Base-by-base conservation (phyloP, 371 early-diverging fungal genomes). In the Chytridium lagenaria region DNA sequence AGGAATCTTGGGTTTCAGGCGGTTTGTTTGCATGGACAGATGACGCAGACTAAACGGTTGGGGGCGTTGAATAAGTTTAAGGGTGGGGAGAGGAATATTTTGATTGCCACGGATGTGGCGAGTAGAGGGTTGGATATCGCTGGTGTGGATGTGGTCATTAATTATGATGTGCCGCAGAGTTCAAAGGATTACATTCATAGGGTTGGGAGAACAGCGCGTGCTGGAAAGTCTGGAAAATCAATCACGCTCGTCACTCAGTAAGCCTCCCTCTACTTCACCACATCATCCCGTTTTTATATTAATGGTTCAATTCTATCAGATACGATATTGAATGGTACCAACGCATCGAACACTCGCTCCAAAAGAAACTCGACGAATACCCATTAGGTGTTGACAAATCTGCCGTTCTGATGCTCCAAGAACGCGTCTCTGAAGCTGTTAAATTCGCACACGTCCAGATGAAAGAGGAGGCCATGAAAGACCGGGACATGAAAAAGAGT, bases 141-240 rank as follows among this genome's bases (percentile, higher is more conserved):
- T n/a, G 76, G 87, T 0, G 98, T 99, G 7, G 97, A 97, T 77
- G 79, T 94, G 39, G 98, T 99, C 7, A 84, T 99, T 76, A 97
- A 99, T 85, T 99, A 95, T 75, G 98, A 98, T 80, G 90, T 98
- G 10, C 99, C 99, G n/a, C 87, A 92, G 66, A 90, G 90, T 68
- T 89, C 90, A 55, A 95, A 98, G 86, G 95, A 94, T 76, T 99
- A 98, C 82, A 93, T 98, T 72, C 99, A 99, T 84, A 90, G 99
- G 63, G 95, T 96, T 1, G 99, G 99, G 36, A 91, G 99, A 76
- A 98, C 99, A 0, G 99, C 97, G 7, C 91, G 98, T 78, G 97
- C 97, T 5, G 98, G 99, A 15, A 86, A 93, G 50, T 86, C 93
- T 1, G 99, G 99, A 67, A 93, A 93, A 77, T 91, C 97, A 0